Percentiles rank a stretch among this genome's conserved stretches.
Conservation (phyloP, 345 rosid species). For the Stellera chamaejasme region DNA sequence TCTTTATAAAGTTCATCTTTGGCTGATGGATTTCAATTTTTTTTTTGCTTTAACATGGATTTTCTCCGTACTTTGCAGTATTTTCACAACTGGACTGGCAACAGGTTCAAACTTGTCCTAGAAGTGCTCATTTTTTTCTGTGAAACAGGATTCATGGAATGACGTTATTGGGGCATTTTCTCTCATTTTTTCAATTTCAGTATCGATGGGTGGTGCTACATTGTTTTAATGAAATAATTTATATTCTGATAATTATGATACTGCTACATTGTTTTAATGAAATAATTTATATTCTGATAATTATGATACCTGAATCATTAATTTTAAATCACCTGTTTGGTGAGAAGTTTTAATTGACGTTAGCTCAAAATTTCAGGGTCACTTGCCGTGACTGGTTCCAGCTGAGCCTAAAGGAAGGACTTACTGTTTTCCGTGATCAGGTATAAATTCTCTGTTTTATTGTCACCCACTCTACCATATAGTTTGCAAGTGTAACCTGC, state of each 20-base stretch:
- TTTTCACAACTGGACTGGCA: slow-evolving; percentile 99
- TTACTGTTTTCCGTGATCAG: slow-evolving; percentile 97
- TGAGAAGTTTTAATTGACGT: slow-evolving; percentile 5
- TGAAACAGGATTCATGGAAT: background rate
- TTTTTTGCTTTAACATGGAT: slow-evolving; percentile 14
- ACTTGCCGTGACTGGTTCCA: slow-evolving; percentile 99
- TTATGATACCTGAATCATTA: background rate
- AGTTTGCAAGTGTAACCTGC: slow-evolving; percentile 1
- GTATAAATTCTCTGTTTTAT: slow-evolving; percentile 21
- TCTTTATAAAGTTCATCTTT: background rate
- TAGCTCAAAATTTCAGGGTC: slow-evolving; percentile 48
- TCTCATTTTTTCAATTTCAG: slow-evolving; percentile 3
- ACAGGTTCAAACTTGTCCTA: slow-evolving; percentile 54
- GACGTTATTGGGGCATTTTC: slow-evolving; percentile 1
- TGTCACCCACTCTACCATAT: background rate
- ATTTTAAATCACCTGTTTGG: slow-evolving; percentile 1
- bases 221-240: background rate
- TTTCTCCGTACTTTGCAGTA: slow-evolving; percentile 49
- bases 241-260: background rate
- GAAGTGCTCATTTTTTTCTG: background rate
- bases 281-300: background rate
- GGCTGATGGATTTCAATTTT: background rate
- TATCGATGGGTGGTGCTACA: background rate
- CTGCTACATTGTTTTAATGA: too few species aligned
- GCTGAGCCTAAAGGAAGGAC: slow-evolving; percentile 99